Base-by-base conservation (phyloP, 306 rosid species). In the Comarum palustre region DNA sequence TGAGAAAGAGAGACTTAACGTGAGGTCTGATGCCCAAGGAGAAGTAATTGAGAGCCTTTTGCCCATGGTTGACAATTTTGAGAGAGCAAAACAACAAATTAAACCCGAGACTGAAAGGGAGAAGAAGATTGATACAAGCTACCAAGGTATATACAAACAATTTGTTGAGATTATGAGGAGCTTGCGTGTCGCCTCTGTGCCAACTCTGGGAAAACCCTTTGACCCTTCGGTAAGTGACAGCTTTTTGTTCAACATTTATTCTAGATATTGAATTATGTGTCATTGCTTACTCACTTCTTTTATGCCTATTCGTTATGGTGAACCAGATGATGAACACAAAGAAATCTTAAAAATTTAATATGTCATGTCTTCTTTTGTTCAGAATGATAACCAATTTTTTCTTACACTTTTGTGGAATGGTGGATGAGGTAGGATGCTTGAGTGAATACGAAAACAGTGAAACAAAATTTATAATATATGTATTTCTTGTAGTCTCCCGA, bases 91-190 rank as follows among this genome's bases (percentile, higher is more conserved):
- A 73, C 94, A 84, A 51, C 89, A 85, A 77, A 81, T 48, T 82
- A 86, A 80, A 79, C 91, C 83, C 10, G 86, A 73, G 60, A 89
- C 95, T 11, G 97, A 91, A 48, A 88, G 77, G 83, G 99, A 91
- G 82, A 87, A 86, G 81, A 87, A 82, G 82, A 88, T 94, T 60
- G 90, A 89, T 75, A 86, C 71, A 36, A 94, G 99, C 78, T 91
- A 94, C 82, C 99, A 88, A 82, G 94, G 93, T 64, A 91, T 94
- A 77, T 94, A 94, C 80, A 94, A 89, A 83, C 99, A 94, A 68
- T 91, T 94, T 32, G 97, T 94, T 38, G 99, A 94, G 84, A 54
- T 79, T 63, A 61, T 94, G 92, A 84, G 88, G 83, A 89, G 90
- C 78, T 84, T 87, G 86, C 73, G 52, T 13, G 96, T 94, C 75